Conservation (phyloP, 2,329 filamentous ascomycete genomes). For the Claviceps maximensis region DNA sequence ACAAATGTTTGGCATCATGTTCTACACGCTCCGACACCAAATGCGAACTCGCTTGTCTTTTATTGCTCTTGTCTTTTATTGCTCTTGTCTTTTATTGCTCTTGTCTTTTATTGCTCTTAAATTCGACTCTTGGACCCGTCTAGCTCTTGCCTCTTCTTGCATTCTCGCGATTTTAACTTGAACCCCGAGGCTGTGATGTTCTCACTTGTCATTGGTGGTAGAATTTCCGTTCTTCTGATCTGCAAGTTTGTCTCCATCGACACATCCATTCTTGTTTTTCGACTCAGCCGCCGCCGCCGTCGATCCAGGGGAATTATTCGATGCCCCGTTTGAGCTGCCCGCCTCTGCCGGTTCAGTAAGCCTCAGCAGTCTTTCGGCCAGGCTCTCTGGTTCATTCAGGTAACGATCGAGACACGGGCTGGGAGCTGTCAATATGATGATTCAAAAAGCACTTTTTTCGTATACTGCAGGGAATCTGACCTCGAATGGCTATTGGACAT, state of each 20-base stretch:
- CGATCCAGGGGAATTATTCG: background rate
- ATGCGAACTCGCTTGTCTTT: background rate
- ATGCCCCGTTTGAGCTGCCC: background rate
- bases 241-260: background rate
- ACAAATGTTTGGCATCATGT: background rate
- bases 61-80: background rate
- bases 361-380: background rate
- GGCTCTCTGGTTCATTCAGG: background rate
- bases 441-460: background rate
- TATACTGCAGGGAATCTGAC: background rate
- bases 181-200: background rate
- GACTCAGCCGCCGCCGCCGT: background rate
- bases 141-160: background rate
- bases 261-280: background rate
- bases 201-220: background rate
- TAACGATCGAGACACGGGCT: background rate
- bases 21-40: background rate
- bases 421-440: background rate
- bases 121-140: background rate
- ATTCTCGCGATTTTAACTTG: background rate
- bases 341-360: background rate
- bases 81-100: background rate
- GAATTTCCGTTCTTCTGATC: background rate
- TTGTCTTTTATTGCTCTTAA: background rate
- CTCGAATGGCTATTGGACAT: background rate